phyloP scores from a whole-genome alignment of 306 rosid genomes.

The Quercus berberidifolia region DNA sequence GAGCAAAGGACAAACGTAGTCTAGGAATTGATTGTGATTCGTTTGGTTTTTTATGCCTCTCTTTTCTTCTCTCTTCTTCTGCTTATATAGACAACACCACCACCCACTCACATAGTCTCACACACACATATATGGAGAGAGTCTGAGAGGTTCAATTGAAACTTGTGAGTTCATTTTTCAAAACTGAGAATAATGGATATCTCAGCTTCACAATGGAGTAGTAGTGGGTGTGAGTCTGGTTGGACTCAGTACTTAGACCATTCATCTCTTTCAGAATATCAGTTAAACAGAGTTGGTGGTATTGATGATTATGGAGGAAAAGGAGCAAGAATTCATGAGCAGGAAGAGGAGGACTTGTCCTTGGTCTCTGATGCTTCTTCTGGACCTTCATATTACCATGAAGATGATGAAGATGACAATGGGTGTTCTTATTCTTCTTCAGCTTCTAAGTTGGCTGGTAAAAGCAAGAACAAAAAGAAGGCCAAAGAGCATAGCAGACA shows the following conservation, averaged over 20 bases:
- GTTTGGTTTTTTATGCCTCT: constrained; percentile 30
- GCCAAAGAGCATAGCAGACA: constrained; percentile 41
- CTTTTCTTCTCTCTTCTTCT: constrained; percentile 26
- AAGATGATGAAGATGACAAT: constrained; percentile 39
- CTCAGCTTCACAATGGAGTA: constrained; percentile 53
- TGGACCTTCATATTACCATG: constrained; percentile 71
- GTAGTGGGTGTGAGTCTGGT: constrained; percentile 80
- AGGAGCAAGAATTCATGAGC: constrained; percentile 4
- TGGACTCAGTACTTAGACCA: constrained; percentile 87
- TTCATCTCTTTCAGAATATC: constrained; percentile 46
- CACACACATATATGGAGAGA: background rate
- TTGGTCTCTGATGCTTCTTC: constrained; percentile 97
- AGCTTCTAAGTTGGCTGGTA: constrained; percentile 20
- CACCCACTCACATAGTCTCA: background rate
- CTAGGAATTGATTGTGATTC: constrained; percentile 59
- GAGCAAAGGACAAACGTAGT: constrained; percentile 61
- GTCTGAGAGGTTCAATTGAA: background rate
- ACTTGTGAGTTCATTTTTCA: background rate
- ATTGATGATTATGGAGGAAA: constrained; percentile 20
- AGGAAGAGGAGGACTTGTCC: constrained; percentile 60
- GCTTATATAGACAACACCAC: constrained; percentile 35
- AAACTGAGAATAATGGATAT: constrained; percentile 37
- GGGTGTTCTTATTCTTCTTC: constrained; percentile 29
- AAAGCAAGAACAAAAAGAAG: constrained; percentile 36
- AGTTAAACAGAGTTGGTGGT: constrained; percentile 20